Conservation (phyloP, 2,329 filamentous ascomycete species). For the Orbilia quercus region DNA sequence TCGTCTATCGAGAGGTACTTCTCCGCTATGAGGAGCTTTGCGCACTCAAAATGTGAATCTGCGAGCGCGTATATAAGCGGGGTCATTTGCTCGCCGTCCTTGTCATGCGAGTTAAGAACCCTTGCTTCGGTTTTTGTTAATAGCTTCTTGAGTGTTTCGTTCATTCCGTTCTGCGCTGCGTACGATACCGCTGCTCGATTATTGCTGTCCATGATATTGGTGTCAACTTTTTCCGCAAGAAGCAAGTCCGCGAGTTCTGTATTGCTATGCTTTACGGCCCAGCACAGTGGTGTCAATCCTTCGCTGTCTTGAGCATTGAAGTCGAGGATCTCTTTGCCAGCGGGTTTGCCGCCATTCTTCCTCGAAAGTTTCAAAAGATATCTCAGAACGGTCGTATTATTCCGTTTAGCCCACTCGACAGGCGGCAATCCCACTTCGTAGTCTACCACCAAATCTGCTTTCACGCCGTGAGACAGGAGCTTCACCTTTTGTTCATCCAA, state of each 20-base stretch:
- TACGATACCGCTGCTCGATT: conserved; percentile 13
- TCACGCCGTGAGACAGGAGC: conserved; percentile 2
- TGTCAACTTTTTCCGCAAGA: background rate
- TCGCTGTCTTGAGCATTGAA: conserved; percentile 1
- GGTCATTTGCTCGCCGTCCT: too few relatives aligned
- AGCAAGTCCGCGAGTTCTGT: background rate
- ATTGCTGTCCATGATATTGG: conserved; percentile 4
- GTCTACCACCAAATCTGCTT: background rate
- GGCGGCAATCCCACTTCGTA: background rate
- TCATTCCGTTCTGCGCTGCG: conserved; percentile 14
- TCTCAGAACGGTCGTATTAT: conserved; percentile 5
- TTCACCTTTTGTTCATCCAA: background rate
- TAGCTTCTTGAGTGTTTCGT: too few relatives aligned
- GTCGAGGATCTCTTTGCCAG: background rate
- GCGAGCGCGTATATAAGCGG: too few relatives aligned
- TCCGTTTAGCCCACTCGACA: conserved; percentile 7
- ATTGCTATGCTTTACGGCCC: conserved; percentile 15
- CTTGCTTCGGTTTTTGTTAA: too few relatives aligned
- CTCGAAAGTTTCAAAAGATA: conserved; percentile 4
- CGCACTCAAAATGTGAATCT: too few relatives aligned
- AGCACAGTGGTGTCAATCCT: conserved; percentile 22
- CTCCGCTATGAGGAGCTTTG: too few relatives aligned
- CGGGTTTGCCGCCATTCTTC: too few relatives aligned
- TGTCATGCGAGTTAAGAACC: too few relatives aligned
- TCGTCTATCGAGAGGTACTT: too few relatives aligned